Base-by-base conservation (phyloP, 1,284 basidiomycete genomes). In the Moniliella sp. region DNA sequence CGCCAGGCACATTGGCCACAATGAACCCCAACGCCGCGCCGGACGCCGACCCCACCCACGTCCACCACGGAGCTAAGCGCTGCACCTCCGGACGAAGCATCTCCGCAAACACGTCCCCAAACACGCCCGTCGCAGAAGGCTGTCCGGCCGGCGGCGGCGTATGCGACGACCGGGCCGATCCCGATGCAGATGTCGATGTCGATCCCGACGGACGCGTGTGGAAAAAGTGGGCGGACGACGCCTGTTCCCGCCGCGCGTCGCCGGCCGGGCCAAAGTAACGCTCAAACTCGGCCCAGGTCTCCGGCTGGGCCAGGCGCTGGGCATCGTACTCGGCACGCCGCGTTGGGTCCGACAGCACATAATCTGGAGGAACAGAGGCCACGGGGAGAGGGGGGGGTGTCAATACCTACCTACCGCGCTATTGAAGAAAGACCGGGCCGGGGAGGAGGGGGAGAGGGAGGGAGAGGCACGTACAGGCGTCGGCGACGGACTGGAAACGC, bases 261-360 rank as follows among this genome's bases (percentile, higher is more conserved):
- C 39, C 42, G 19, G 36, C 31, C 4, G 30, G 36, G 9, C 28
- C 28, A 32, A 28, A 25, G n/a, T n/a, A n/a, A n/a, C n/a, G n/a
- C n/a, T n/a, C n/a, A 19, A 28, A 13, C 9, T 17, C 11, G 9
- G 13, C 28, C 2, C 23, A 29, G 30, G 30, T 32, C 4, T 3
- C 19, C 32, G 8, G 26, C 3, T 41, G 34, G 9, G 45, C 31
- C 15, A 12, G 13, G 4, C 43, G 40, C 12, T 47, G 33, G 29
- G 33, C 27, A 18, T 50, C 52, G 40, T 93, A 93, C 62, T 93
- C 84, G 33, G 78, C 70, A 32, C 83, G 68, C 26, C 73, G 66
- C 11, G 43, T 48, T 1, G 72, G 62, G 62, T 93, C 81, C 0
- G 80, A 86, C 15, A 94, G 71, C 5, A 91, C 79, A 60, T 84